These are phyloP conservation scores for Microdochium nivale DNA, from an alignment of 2,329 filamentous ascomycete species.

Conservation along the genomic window DNA sequence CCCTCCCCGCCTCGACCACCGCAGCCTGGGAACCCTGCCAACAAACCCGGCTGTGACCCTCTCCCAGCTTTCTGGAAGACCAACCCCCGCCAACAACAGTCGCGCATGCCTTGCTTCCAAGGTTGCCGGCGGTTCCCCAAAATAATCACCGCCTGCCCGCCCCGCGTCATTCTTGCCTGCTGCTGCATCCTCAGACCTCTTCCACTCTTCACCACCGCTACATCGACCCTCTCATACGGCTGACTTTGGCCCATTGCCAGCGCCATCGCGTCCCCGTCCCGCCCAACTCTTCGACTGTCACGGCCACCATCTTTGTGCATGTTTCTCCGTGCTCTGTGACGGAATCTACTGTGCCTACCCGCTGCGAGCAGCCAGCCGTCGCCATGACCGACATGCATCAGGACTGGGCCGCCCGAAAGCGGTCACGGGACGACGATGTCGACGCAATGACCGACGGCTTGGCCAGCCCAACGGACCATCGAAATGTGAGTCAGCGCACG, in stretches of 20 bases:
- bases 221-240: background rate
- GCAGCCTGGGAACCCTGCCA: background rate
- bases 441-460: slow-evolving; percentile 9
- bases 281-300: background rate
- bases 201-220: background rate
- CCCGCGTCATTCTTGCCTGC: background rate
- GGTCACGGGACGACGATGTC: slow-evolving; percentile 17
- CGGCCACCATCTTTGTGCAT: background rate
- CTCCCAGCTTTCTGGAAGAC: background rate
- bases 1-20: background rate
- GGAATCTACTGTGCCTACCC: background rate
- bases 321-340: background rate
- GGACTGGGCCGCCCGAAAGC: slow-evolving; percentile 12
- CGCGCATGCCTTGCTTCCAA: background rate
- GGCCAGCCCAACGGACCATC: slow-evolving; percentile 20
- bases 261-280: background rate
- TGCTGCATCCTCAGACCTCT: background rate
- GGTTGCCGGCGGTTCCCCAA: background rate
- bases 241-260: background rate
- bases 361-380: background rate
- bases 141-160: background rate
- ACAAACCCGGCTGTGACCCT: background rate
- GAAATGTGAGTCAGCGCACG: slow-evolving; percentile 16
- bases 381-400: background rate
- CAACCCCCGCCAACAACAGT: background rate